Evolutionary conservation across 2,329 filamentous ascomycete species (phyloP).

Genomic region (Calonectria montana): DNA sequence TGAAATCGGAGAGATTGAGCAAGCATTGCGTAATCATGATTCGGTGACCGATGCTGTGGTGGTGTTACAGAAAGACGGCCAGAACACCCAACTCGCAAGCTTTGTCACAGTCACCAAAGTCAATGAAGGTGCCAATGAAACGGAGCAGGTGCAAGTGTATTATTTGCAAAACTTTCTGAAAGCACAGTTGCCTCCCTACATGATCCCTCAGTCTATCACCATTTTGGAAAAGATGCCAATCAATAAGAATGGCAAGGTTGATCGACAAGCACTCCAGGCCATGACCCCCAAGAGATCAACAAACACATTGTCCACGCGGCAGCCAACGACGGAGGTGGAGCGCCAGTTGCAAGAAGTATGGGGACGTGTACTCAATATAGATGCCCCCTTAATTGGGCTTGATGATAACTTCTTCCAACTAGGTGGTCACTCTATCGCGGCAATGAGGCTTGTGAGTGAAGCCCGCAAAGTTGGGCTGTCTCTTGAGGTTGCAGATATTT

Average conservation of each 20-base stretch:
- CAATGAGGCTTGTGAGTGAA: slow-evolving; percentile 57
- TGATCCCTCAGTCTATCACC: slow-evolving; percentile 32
- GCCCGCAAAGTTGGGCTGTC: slow-evolving; percentile 15
- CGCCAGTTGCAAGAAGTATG: slow-evolving; percentile 49
- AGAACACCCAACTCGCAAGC: neutral
- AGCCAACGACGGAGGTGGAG: slow-evolving; percentile 24
- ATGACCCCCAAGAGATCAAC: slow-evolving; percentile 46
- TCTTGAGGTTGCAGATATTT: slow-evolving; percentile 27
- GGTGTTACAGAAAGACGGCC: neutral
- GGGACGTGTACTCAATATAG: slow-evolving; percentile 49
- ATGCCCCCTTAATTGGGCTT: slow-evolving; percentile 47
- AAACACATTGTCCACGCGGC: neutral
- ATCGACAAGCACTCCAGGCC: slow-evolving; percentile 22
- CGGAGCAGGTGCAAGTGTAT: neutral
- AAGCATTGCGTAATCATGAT: neutral
- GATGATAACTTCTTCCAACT: slow-evolving; percentile 62
- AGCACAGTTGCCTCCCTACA: slow-evolving; percentile 29
- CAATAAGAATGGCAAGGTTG: slow-evolving; percentile 27
- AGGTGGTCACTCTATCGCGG: slow-evolving; percentile 62
- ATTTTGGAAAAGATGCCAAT: slow-evolving; percentile 23
- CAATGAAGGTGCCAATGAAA: neutral
- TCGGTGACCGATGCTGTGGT: neutral
- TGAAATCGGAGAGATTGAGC: slow-evolving; percentile 24
- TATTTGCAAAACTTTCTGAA: neutral
- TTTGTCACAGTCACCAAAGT: neutral